Conservation (phyloP, 2,329 filamentous ascomycete genomes). For the Paraconiothyrium sp. region DNA sequence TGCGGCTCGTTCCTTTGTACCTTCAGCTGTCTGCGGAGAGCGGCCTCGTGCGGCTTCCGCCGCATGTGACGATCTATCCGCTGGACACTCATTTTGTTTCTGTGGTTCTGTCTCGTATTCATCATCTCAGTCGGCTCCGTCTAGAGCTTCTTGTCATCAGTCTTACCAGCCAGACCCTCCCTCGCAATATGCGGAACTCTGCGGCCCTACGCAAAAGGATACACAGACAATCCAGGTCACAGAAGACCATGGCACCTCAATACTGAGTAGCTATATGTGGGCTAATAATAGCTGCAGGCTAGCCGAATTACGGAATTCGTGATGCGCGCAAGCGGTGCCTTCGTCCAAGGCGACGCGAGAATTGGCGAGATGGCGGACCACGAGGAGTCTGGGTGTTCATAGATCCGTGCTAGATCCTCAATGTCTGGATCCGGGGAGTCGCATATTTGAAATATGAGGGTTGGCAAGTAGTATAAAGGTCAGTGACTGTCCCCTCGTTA, state of each 20-base stretch:
- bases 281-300: slow-evolving; percentile 37
- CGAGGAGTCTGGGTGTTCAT: slow-evolving; percentile 14
- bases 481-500: slow-evolving; percentile 20
- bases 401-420: slow-evolving; percentile 16
- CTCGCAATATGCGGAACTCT: slow-evolving; percentile 34
- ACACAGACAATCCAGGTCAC: slow-evolving; percentile 27
- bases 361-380: slow-evolving; percentile 26
- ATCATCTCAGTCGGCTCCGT: slow-evolving; percentile 18
- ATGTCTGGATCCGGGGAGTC: slow-evolving; percentile 9
- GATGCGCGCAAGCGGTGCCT: slow-evolving; percentile 28
- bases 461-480: slow-evolving; percentile 37
- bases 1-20: slow-evolving; percentile 28
- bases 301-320: slow-evolving; percentile 26
- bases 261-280: slow-evolving; percentile 27
- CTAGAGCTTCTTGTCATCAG: slow-evolving; percentile 18
- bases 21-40: slow-evolving; percentile 20
- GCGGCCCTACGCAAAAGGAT: slow-evolving; percentile 29
- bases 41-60: slow-evolving; percentile 21
- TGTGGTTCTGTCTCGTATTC: slow-evolving; percentile 33
- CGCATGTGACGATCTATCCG: slow-evolving; percentile 10
- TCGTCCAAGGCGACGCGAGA: slow-evolving; percentile 19
- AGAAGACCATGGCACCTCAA: slow-evolving; percentile 31
- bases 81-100: slow-evolving; percentile 11
- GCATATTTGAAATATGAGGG: slow-evolving; percentile 17
- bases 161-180: slow-evolving; percentile 23